These are phyloP conservation scores for Phialocephala sp. DNA, from an alignment of 2,329 filamentous ascomycete species.

Conservation along the genomic window DNA sequence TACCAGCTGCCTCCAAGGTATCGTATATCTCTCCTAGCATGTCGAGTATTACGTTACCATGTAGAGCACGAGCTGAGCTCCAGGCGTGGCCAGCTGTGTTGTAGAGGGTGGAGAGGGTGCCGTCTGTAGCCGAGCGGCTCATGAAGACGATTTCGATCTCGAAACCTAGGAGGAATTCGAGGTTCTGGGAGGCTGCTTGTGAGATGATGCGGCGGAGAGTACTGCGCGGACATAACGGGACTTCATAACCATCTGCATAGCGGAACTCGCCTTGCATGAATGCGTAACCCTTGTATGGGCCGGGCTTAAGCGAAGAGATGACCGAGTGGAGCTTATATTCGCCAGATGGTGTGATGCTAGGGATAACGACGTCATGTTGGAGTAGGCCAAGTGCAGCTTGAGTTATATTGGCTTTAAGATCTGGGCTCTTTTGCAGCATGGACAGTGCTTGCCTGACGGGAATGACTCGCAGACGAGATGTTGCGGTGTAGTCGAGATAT, in stretches of 20 bases:
- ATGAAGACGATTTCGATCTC: constrained; percentile 83
- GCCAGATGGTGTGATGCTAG: constrained; percentile 62
- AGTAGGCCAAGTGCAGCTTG: constrained; percentile 69
- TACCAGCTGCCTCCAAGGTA: constrained; percentile 63
- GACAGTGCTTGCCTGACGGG: constrained; percentile 63
- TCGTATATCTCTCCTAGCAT: constrained; percentile 71
- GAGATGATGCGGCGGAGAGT: constrained; percentile 62
- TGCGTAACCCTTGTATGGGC: constrained; percentile 64
- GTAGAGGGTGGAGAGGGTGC: constrained; percentile 49
- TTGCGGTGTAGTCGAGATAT: constrained; percentile 81
- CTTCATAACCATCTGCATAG: constrained; percentile 56
- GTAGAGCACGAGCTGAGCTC: constrained; percentile 68
- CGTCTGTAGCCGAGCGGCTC: constrained; percentile 42
- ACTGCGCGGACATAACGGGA: constrained; percentile 68
- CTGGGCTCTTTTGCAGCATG: constrained; percentile 48
- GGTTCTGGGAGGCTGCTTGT: constrained; percentile 54
- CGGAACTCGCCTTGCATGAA: constrained; percentile 72
- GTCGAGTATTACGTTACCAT: constrained; percentile 59
- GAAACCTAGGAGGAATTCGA: constrained; percentile 74
- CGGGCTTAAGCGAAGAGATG: constrained; percentile 63
- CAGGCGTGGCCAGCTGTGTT: constrained; percentile 72
- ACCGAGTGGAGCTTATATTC: constrained; percentile 72
- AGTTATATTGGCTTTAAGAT: constrained; percentile 61
- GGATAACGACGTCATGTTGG: constrained; percentile 66
- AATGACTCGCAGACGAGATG: constrained; percentile 68